Conservation (phyloP, 169 alveolate genomes). For the Plasmodium sp. region DNA sequence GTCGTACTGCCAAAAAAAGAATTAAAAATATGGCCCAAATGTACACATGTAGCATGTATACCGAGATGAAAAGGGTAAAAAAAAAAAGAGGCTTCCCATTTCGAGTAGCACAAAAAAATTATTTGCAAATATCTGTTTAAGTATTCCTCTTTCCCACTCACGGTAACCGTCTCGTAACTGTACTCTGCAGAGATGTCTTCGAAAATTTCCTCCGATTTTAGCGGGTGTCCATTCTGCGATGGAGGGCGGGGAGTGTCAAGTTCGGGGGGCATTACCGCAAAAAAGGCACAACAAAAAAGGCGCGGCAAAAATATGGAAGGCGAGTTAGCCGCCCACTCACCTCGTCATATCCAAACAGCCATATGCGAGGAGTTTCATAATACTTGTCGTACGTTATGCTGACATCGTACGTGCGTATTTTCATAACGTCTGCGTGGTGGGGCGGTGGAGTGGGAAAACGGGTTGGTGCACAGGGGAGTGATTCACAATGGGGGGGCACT, state of each 20-base stretch:
- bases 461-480: not conserved
- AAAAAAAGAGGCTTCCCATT: not conserved
- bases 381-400: slow-evolving; percentile 81
- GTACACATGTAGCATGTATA: not conserved
- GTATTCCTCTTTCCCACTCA: slow-evolving; percentile 9
- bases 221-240: slow-evolving; percentile 82
- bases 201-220: slow-evolving; percentile 88
- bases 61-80: not conserved
- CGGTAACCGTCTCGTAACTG: slow-evolving; percentile 91
- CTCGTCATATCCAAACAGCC: slow-evolving; percentile 90
- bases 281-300: not conserved
- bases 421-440: slow-evolving; percentile 26
- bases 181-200: slow-evolving; percentile 93
- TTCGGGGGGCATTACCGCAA: not conserved
- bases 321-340: not conserved
- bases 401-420: slow-evolving; percentile 77
- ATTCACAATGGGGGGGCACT: not conserved
- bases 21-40: not conserved
- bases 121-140: not conserved
- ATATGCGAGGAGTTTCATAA: slow-evolving; percentile 91
- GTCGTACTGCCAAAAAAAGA: slow-evolving; percentile 75
- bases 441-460: not conserved
- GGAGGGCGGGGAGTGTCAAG: not conserved
- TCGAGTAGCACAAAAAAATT: not conserved
- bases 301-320: not conserved